phyloP scores from a whole-genome alignment of 306 rosid species.

The Morella rubra region DNA sequence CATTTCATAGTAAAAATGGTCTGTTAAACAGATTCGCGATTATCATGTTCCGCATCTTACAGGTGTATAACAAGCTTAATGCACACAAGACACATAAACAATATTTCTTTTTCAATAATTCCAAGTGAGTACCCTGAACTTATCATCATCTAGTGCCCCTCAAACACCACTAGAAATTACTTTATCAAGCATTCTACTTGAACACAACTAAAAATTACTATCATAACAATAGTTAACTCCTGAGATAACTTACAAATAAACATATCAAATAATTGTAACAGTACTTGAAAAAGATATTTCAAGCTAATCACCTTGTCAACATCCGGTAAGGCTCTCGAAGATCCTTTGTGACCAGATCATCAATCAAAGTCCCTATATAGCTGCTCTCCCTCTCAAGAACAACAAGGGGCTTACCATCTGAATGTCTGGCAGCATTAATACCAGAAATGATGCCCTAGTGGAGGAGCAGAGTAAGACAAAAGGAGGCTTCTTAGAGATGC shows the following conservation, averaged over 20 bases:
- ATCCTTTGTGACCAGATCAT: constrained; percentile 67
- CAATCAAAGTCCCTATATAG: constrained; percentile 82
- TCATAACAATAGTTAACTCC: neutral
- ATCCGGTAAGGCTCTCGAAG: constrained; percentile 69
- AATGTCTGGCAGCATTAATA: constrained; percentile 87
- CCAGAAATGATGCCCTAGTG: constrained; percentile 88
- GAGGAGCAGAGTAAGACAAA: constrained; percentile 14
- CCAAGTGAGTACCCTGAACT: neutral
- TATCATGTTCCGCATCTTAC: neutral
- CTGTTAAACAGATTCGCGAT: neutral
- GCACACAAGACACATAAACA: neutral
- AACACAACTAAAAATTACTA: neutral
- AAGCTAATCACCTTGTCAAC: constrained; percentile 51
- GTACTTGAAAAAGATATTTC: constrained; percentile 10
- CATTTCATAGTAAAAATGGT: neutral
- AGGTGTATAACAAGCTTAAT: neutral
- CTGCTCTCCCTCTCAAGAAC: constrained; percentile 98
- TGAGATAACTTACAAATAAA: neutral
- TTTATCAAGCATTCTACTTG: neutral
- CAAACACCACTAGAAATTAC: too few relatives aligned
- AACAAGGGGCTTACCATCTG: constrained; percentile 76
- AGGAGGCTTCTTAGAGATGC: constrained; percentile 20
- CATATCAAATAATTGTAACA: neutral
- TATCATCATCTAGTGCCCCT: neutral
- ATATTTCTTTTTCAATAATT: neutral